Evolutionary conservation across 2,329 filamentous ascomycete genomes (phyloP), one percentile per base, ranked within the genome.

Genomic region (Salinomyces thailandicus): DNA sequence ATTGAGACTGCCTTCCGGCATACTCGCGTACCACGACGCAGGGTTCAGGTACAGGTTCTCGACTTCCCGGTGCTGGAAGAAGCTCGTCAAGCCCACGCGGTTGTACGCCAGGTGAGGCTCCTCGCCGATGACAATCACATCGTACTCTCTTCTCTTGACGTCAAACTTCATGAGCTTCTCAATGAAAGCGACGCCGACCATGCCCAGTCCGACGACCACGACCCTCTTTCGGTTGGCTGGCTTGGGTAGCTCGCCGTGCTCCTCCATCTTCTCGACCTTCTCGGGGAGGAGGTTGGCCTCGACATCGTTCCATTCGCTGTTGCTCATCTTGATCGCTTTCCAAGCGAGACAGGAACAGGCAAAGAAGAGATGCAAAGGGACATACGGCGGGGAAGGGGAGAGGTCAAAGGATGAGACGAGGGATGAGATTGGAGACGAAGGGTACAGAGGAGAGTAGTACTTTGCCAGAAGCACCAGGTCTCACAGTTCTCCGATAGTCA

Each of bases 121-220:
- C 52, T 94, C 86, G 43, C 86, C 86, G 43, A 95, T 81, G 8
- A 94, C 85, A 1, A 85, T 71, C 35, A 94, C 73, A 45, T 85
- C 76, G 56, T 86, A 93, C 57, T 86, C 79, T 50, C 79, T 69
- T 44, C 75, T 63, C 51, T 81, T 78, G 2, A 77, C 74, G 57
- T 93, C 86, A 35, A 86, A 75, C 51, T 93, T 93, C 53, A 93
- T 69, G 7, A 94, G 62, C 61, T 94, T 94, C 61, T 94, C 86
- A 51, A 85, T 93, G 49, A 45, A 49, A 11, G 48, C 41, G 12
- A 57, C 47, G 20, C 53, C 53, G 8, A 94, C 86, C 87, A 95
- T 95, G 2, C 86, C 86, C 61, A 94, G 62, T 7, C 86, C 86
- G 26, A 93, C 84, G 24, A 93, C 77, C 2, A 93, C 85, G 22